A percentile compares a stretch with the other conserved stretches of the same genome.
phyloP scores from a whole-genome alignment of 2,329 filamentous ascomycete genomes.

The Neodidymelliopsis sp. region DNA sequence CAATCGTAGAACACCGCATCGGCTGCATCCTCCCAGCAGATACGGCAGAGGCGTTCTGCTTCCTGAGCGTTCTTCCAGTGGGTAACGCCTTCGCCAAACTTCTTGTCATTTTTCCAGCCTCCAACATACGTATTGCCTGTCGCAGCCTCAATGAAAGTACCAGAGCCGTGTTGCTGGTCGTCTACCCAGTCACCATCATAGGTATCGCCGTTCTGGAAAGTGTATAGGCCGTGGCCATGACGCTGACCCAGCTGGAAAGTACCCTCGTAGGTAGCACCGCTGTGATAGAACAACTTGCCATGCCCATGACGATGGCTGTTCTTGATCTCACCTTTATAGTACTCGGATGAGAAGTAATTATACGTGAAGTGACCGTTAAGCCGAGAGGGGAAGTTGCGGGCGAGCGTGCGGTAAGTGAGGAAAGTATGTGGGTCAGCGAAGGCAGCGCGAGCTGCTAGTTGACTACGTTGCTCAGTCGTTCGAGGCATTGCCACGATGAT shows the following conservation, averaged over 20 bases:
- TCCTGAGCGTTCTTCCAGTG: slow-evolving; percentile 69
- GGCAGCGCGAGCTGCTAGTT: slow-evolving; percentile 42
- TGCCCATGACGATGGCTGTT: slow-evolving; percentile 60
- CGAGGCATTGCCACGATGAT: slow-evolving; percentile 42
- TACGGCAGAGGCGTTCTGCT: slow-evolving; percentile 65
- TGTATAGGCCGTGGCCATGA: slow-evolving; percentile 65
- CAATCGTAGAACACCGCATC: slow-evolving; percentile 69
- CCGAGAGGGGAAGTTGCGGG: slow-evolving; percentile 54
- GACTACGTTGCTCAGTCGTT: slow-evolving; percentile 37
- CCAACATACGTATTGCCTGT: slow-evolving; percentile 69
- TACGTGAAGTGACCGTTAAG: slow-evolving; percentile 57
- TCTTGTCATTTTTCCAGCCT: slow-evolving; percentile 67
- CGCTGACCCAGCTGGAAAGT: slow-evolving; percentile 61
- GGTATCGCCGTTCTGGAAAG: slow-evolving; percentile 70
- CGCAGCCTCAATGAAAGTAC: slow-evolving; percentile 62
- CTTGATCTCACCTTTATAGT: slow-evolving; percentile 62
- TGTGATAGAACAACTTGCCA: slow-evolving; percentile 62
- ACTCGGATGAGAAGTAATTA: slow-evolving; percentile 63
- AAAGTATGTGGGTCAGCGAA: slow-evolving; percentile 51
- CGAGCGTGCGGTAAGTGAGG: slow-evolving; percentile 51
- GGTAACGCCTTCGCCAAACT: slow-evolving; percentile 68
- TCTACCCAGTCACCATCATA: slow-evolving; percentile 66
- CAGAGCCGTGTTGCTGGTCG: slow-evolving; percentile 68
- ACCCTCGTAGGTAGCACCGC: slow-evolving; percentile 64
- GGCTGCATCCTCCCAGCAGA: slow-evolving; percentile 68